Evolutionary conservation across 768 basidiomycete genomes (phyloP).

Genomic region (Suillus fuscotomentosus): DNA sequence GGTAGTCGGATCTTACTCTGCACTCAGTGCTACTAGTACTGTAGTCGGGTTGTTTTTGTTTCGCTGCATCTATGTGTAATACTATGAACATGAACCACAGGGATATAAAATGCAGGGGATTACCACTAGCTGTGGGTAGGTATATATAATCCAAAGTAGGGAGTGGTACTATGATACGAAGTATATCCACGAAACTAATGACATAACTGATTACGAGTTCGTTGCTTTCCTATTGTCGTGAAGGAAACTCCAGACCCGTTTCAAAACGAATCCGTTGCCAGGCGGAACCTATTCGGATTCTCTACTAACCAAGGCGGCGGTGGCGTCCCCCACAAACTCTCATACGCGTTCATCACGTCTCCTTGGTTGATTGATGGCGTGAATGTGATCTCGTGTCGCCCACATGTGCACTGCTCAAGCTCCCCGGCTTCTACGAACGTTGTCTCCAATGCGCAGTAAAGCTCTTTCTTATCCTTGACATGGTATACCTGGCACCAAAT

Average conservation of each 20-base stretch:
- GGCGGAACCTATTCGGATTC: conserved; percentile 4
- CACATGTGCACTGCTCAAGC: conserved; percentile 19
- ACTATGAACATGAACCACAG: background rate
- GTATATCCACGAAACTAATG: background rate
- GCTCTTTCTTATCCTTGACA: conserved; percentile 17
- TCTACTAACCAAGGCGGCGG: conserved; percentile 14
- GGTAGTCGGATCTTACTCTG: background rate
- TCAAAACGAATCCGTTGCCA: conserved; percentile 1
- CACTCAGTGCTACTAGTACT: background rate
- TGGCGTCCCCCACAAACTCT: conserved; percentile 24
- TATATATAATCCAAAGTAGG: background rate
- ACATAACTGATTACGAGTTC: background rate
- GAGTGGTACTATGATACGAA: background rate
- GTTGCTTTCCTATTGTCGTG: background rate
- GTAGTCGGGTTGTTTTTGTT: background rate
- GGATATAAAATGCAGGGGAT: background rate
- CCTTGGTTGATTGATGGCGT: conserved; percentile 14
- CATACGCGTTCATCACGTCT: conserved; percentile 21
- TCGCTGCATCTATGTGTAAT: background rate
- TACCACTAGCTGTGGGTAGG: background rate
- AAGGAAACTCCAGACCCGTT: background rate
- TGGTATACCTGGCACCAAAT: conserved; percentile 29
- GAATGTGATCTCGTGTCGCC: conserved; percentile 7
- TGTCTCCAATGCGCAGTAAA: conserved; percentile 19
- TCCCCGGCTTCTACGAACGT: conserved; percentile 25